Conservation (phyloP, 148 eudicot species). For the Pharnaceum exiguum region DNA sequence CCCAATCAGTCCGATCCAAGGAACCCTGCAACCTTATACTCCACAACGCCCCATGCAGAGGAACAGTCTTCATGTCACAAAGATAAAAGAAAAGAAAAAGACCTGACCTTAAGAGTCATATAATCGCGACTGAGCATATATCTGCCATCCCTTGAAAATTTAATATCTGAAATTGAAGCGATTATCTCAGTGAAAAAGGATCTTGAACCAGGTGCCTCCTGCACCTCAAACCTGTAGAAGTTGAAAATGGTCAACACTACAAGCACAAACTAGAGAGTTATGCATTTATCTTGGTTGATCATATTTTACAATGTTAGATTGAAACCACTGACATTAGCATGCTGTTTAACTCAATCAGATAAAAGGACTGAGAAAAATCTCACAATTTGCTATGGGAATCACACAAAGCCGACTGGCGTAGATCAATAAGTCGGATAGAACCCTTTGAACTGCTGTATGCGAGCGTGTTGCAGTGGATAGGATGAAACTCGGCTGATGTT, state of each 20-base stretch:
- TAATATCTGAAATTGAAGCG: constrained; percentile 63
- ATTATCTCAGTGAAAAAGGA: constrained; percentile 71
- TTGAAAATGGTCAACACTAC: neutral
- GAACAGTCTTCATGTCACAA: neutral
- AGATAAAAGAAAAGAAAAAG: neutral
- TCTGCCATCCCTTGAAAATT: constrained; percentile 64
- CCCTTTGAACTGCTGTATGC: constrained; percentile 92
- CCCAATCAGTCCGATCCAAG: no score
- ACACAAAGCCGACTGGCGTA: constrained; percentile 80
- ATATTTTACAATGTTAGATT: neutral
- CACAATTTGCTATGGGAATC: constrained; percentile 73
- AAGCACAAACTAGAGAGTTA: neutral
- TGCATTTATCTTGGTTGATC: neutral
- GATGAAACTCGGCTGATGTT: constrained; percentile 87
- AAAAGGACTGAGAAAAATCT: constrained; percentile 25
- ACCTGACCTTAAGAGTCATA: constrained; percentile 69
- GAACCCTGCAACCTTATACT: no score
- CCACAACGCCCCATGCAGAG: no score
- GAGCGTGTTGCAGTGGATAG: constrained; percentile 66
- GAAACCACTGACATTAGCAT: neutral
- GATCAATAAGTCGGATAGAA: constrained; percentile 76
- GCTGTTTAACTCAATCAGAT: neutral
- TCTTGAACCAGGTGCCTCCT: constrained; percentile 35
- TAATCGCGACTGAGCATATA: constrained; percentile 73
- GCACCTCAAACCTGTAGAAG: constrained; percentile 26